Conservation (phyloP, 495 filamentous ascomycete species). For the Acidomyces sp. region DNA sequence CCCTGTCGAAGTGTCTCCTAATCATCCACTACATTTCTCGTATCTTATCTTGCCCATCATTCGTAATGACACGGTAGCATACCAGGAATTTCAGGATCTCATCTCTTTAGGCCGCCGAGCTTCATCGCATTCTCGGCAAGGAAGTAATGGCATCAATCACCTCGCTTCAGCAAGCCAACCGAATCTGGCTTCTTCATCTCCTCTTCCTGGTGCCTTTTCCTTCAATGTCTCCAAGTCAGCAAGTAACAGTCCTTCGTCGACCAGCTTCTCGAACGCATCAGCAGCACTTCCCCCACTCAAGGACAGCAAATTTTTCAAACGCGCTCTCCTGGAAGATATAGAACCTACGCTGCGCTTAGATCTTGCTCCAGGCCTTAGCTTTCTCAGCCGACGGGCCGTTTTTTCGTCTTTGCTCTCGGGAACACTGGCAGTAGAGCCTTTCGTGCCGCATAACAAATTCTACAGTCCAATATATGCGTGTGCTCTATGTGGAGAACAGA, state of each 20-base stretch:
- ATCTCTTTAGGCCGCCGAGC: constrained; percentile 52
- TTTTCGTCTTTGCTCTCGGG: constrained; percentile 72
- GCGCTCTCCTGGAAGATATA: constrained; percentile 73
- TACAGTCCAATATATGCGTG: constrained; percentile 52
- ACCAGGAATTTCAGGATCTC: constrained; percentile 73
- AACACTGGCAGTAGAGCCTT: constrained; percentile 78
- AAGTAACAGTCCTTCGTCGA: constrained; percentile 22
- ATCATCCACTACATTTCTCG: constrained; percentile 73
- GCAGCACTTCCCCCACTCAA: constrained; percentile 46
- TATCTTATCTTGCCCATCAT: constrained; percentile 71
- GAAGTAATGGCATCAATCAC: constrained; percentile 33
- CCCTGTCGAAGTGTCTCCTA: constrained; percentile 46
- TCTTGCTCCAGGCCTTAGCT: constrained; percentile 77
- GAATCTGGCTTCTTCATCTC: constrained; percentile 26
- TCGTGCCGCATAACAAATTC: constrained; percentile 45
- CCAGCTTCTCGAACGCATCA: constrained; percentile 20
- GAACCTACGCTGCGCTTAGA: constrained; percentile 88
- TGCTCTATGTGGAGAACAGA: constrained; percentile 74
- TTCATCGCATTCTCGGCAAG: constrained; percentile 54
- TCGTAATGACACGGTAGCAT: constrained; percentile 65
- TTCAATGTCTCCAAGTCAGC: constrained; percentile 7
- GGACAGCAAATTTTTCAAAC: constrained; percentile 88
- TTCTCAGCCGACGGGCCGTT: constrained; percentile 76
- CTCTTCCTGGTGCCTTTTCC: constrained; percentile 26
- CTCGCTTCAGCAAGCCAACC: constrained; percentile 16